A percentile compares a stretch with the other conserved stretches of the same genome.
phyloP scores from a whole-genome alignment of 441 rosid genomes.

The Corymbia citriodora region DNA sequence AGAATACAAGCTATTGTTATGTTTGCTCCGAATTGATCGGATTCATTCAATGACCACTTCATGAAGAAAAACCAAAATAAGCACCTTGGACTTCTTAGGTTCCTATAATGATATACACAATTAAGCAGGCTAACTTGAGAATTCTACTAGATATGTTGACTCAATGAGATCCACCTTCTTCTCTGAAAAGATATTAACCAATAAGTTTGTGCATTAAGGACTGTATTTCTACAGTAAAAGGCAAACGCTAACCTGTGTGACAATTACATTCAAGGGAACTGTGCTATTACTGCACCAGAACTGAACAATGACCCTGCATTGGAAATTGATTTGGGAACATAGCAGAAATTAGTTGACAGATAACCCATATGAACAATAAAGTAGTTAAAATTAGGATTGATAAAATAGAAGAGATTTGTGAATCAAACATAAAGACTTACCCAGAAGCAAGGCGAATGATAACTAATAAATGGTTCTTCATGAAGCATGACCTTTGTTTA shows the following conservation, averaged over 20 bases:
- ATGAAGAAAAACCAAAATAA: background rate
- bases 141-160: background rate
- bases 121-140: background rate
- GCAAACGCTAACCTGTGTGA: conserved; percentile 58
- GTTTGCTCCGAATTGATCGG: background rate
- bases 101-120: background rate
- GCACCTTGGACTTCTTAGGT: background rate
- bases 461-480: conserved; percentile 80
- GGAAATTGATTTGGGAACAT: background rate
- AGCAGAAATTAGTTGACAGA: background rate
- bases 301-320: conserved; percentile 79
- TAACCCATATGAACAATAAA: background rate
- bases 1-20: background rate
- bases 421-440: conserved; percentile 26
- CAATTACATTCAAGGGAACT: conserved; percentile 79
- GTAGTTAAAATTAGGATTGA: background rate
- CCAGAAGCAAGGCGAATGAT: conserved; percentile 66
- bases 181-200: background rate
- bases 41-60: background rate
- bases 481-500: conserved; percentile 81
- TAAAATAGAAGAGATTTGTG: background rate
- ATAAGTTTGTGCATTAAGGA: background rate
- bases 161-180: background rate
- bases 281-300: conserved; percentile 96
- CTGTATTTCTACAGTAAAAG: background rate